Percentiles rank a stretch among this genome's conserved stretches.
Evolutionary conservation across 768 basidiomycete species (phyloP).

Genomic region (Lyophyllum decastes): DNA sequence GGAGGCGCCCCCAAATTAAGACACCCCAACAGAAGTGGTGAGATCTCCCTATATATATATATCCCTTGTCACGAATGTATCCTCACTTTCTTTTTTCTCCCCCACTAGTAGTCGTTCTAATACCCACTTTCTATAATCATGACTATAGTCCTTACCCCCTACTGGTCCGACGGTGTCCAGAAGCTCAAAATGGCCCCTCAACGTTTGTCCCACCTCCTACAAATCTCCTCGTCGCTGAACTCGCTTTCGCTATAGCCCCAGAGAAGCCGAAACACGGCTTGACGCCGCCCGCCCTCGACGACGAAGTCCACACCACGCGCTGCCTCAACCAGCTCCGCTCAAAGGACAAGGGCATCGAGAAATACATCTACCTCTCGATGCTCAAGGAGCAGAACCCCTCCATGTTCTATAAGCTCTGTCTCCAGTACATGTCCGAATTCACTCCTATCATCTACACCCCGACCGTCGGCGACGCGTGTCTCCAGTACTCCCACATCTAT

Average conservation of each 20-base stretch:
- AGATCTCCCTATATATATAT: constrained; percentile 11
- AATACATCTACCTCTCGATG: constrained; percentile 81
- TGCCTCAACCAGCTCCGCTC: constrained; percentile 72
- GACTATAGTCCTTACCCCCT: constrained; percentile 70
- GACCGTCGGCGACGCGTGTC: constrained; percentile 88
- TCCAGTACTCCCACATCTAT: constrained; percentile 81
- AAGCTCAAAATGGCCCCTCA: constrained; percentile 63
- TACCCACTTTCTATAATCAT: constrained; percentile 29
- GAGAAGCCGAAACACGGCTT: constrained; percentile 53
- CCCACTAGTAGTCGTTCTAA: not conserved
- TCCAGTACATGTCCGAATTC: constrained; percentile 69
- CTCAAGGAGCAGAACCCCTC: constrained; percentile 72
- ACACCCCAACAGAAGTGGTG: constrained; percentile 13
- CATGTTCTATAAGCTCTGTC: constrained; percentile 79
- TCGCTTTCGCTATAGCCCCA: constrained; percentile 34
- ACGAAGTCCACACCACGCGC: constrained; percentile 53
- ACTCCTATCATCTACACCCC: constrained; percentile 90
- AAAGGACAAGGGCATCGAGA: constrained; percentile 74
- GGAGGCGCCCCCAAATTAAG: constrained; percentile 3
- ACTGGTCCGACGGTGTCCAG: constrained; percentile 70
- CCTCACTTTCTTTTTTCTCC: constrained; percentile 2
- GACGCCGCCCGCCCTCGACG: constrained; percentile 59
- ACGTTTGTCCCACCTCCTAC: constrained; percentile 41
- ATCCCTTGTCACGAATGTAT: constrained; percentile 1
- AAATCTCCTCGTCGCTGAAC: not conserved